Evolutionary conservation across 108 stramenopile genomes (phyloP), one percentile per base, ranked within the genome.

Genomic region (Epipyxis sp.): DNA sequence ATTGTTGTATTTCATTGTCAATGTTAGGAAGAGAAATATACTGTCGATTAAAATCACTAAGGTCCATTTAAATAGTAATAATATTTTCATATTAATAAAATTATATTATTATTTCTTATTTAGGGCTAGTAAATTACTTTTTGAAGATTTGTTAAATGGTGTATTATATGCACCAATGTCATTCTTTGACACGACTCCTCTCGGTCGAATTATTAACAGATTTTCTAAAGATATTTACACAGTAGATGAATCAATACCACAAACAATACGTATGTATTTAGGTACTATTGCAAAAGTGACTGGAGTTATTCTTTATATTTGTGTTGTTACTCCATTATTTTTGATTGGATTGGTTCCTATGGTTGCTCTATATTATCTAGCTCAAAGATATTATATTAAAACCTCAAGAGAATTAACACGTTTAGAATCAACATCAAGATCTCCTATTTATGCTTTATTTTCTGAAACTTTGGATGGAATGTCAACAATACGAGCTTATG

Each of bases 391-490:
- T 81, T 95, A 92, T 80, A 90, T 92, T 59, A 84, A 88, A 77
- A 89, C 88, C 10, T 94, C 93, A 61, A 85, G 96, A 27, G 93
- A 97, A 77, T 82, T 97, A 59, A 96, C 95, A 78, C 85, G 96
- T 59, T 80, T 95, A 32, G 94, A 97, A 61, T 90, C 91, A 30
- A 87, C 92, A 2, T 80, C 76, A 50, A 81, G 94, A 41, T 87
- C 86, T 41, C 97, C 97, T 1, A 89, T 97, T 46, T 97, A 94
- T 89, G 91, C 93, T 0, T 84, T 94, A 76, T 87, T 99, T 40
- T 90, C 91, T 29, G 96, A 99, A 85, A 89, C 94, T 0, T 80
- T 97, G 27, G 94, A 92, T 76, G 97, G 95, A 29, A 89, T 94
- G 16, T 77, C 92, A 30, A 93, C 94, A 3, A 95, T 99, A 57